These are phyloP conservation scores for Leavenworthia alabamica DNA, from an alignment of 345 rosid species.

Conservation along the genomic window DNA sequence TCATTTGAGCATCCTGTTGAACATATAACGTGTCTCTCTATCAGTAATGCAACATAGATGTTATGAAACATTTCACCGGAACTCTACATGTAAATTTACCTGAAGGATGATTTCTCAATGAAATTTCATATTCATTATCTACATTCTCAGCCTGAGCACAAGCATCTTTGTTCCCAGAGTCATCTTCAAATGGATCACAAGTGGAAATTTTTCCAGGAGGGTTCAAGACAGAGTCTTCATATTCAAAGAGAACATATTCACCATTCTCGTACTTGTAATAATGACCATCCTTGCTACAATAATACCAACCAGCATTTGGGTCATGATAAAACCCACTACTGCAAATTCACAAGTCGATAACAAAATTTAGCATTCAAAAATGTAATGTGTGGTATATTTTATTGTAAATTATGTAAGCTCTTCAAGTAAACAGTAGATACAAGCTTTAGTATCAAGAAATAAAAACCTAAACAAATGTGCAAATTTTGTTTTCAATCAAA, in stretches of 20 bases:
- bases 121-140: constrained; percentile 26
- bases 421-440: neutral
- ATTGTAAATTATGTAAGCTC: neutral
- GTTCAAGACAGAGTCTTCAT: constrained; percentile 19
- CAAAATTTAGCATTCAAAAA: constrained; percentile 16
- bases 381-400: neutral
- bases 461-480: neutral
- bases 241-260: constrained; percentile 50
- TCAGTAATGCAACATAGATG: neutral
- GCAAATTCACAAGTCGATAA: constrained; percentile 21
- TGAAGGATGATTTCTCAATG: neutral
- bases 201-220: constrained; percentile 17
- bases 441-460: neutral
- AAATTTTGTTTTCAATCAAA: neutral
- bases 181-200: constrained; percentile 27
- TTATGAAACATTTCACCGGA: neutral
- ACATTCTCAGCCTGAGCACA: constrained; percentile 6
- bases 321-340: constrained; percentile 90
- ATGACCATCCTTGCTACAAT: constrained; percentile 63
- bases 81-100: constrained; percentile 5
- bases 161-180: constrained; percentile 14
- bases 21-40: constrained; percentile 5
- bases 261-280: constrained; percentile 84
- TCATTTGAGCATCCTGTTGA: constrained; percentile 23
- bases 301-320: constrained; percentile 84